These are phyloP conservation scores for Byssoonygena ceratinophila DNA, from an alignment of 2,329 filamentous ascomycete genomes.

Conservation along the genomic window DNA sequence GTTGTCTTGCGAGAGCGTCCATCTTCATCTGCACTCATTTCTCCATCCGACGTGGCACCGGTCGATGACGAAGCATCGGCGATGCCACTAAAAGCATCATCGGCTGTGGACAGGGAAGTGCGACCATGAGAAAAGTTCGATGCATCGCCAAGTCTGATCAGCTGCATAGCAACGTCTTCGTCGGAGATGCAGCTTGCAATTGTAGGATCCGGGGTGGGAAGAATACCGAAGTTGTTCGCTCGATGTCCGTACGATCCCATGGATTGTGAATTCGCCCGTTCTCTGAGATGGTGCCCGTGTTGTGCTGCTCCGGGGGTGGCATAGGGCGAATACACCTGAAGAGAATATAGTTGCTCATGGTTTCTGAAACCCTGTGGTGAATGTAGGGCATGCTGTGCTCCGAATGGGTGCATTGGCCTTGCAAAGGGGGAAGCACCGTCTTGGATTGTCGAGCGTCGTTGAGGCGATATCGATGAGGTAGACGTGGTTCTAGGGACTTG, in stretches of 20 bases:
- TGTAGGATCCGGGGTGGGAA: constrained; percentile 94
- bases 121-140: constrained; percentile 88
- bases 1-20: constrained; percentile 36
- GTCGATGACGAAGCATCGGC: constrained; percentile 78
- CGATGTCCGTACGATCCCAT: constrained; percentile 32
- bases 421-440: constrained; percentile 64
- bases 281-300: constrained; percentile 55
- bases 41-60: constrained; percentile 70
- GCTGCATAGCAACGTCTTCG: constrained; percentile 91
- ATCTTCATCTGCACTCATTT: constrained; percentile 50
- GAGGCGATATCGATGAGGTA: constrained; percentile 92
- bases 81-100: constrained; percentile 84
- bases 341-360: constrained; percentile 33
- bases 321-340: constrained; percentile 41
- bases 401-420: constrained; percentile 68
- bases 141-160: constrained; percentile 90
- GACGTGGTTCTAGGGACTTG: constrained; percentile 91
- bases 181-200: constrained; percentile 95
- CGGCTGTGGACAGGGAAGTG: constrained; percentile 82
- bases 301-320: constrained; percentile 49
- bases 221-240: constrained; percentile 46
- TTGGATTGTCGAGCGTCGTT: constrained; percentile 66
- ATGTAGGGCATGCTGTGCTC: constrained; percentile 64
- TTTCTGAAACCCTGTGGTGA: constrained; percentile 71
- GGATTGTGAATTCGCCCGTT: constrained; percentile 48